phyloP scores from a whole-genome alignment of 2,329 filamentous ascomycete species.

The Reticulascus tulasneorum region DNA sequence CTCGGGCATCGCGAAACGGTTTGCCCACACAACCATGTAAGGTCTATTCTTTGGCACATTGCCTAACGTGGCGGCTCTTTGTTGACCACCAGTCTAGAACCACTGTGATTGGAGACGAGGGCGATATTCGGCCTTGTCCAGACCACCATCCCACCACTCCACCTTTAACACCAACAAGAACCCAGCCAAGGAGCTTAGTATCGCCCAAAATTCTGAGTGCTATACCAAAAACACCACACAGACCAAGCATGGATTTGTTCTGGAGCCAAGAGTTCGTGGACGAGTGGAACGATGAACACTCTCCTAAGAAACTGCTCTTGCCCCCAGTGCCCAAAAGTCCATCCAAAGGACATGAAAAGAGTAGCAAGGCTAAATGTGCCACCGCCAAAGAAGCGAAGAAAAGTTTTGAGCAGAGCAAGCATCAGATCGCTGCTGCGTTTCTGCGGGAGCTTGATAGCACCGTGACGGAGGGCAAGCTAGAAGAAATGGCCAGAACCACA shows the following conservation, averaged over 20 bases:
- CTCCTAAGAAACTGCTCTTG: slow-evolving; percentile 40
- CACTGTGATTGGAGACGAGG: too few species aligned
- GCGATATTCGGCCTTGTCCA: too few species aligned
- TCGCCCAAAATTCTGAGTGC: slow-evolving; percentile 26
- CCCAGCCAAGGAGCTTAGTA: slow-evolving; percentile 15
- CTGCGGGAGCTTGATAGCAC: slow-evolving; percentile 63
- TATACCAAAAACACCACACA: slow-evolving; percentile 52
- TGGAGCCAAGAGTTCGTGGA: slow-evolving; percentile 58
- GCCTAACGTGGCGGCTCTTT: too few species aligned
- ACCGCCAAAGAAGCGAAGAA: slow-evolving; percentile 44
- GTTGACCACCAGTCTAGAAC: too few species aligned
- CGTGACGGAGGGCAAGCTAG: slow-evolving; percentile 59
- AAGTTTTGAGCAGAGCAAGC: slow-evolving; percentile 59
- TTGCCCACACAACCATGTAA: too few species aligned
- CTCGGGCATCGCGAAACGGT: too few species aligned
- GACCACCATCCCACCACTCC: neutral
- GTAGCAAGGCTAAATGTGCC: slow-evolving; percentile 12
- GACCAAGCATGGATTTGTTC: slow-evolving; percentile 52
- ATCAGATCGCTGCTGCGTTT: slow-evolving; percentile 60
- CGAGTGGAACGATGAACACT: slow-evolving; percentile 62
- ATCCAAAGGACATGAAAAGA: slow-evolving; percentile 22
- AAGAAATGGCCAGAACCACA: slow-evolving; percentile 53
- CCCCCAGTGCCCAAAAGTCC: slow-evolving; percentile 17
- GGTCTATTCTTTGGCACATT: too few species aligned
- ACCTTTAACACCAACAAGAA: slow-evolving; percentile 16